Base-by-base conservation (phyloP, 2,329 filamentous ascomycete genomes). In the Verticillium klebahnii region DNA sequence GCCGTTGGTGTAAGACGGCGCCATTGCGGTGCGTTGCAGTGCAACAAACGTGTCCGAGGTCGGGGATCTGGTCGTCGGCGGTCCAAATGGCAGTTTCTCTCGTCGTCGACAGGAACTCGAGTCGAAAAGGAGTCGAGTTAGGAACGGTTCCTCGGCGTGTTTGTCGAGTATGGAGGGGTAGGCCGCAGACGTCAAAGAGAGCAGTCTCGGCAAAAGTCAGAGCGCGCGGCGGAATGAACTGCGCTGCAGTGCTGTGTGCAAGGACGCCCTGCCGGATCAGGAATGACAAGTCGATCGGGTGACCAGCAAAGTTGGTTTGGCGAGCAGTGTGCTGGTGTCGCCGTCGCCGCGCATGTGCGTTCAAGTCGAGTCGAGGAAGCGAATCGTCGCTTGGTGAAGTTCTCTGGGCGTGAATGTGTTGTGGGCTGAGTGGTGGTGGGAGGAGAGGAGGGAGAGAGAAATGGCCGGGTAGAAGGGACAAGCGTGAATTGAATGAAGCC, bases 1-100 rank as follows among this genome's bases (percentile, higher is more conserved):
- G 72, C 88, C 89, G 76, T 84, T 88, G 83, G 50, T 61, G 60
- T 58, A 61, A 45, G 62, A 93, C 73, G 81, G 84, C 74, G 91
- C 87, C 90, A 93, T 93, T 56, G 25, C 54, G 31, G 19, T 34
- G 19, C 17, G 14, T 25, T 56, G 40, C n/a, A 25, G 54, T 56
- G 40, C n/a, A 25, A 25, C 40, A 50, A 23, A 12, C 40, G 40
- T 29, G 8, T 50, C 40, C 9, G 11, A 29, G 29, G 29, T 29
- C 29, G 9, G 19, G 40, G 19, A 23, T 50, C 11, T 23, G 4
- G 40, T 23, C 19, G 40, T 23, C 40, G 40, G 40, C 7, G 8
- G 19, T 12, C 9, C 19, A 50, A 9, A 12, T 14, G 2, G 19
- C 23, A 23, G 29, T 3, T 12, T n/a, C n/a, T 25, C 19, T 50